phyloP scores from a whole-genome alignment of 1,284 basidiomycete species.

The Tremellales sp. region DNA sequence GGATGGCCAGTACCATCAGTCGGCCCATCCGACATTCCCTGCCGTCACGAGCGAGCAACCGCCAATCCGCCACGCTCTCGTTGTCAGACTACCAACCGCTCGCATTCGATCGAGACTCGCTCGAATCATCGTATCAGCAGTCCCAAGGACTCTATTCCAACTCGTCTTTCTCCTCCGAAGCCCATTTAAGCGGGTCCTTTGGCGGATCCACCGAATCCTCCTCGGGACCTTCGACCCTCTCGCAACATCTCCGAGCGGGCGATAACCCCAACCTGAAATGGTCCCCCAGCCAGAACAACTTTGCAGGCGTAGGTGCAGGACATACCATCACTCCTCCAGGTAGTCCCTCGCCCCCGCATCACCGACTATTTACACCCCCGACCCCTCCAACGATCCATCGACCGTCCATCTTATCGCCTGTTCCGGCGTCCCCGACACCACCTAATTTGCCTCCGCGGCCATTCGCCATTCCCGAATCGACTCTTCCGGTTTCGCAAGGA shows the following conservation, averaged over 20 bases:
- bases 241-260: slow-evolving; percentile 11
- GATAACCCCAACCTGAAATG: slow-evolving; percentile 12
- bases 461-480: slow-evolving; percentile 8
- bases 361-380: neutral
- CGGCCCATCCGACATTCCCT: slow-evolving; percentile 26
- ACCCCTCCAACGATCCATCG: neutral
- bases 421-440: slow-evolving; percentile 11
- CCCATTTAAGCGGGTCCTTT: slow-evolving; percentile 2
- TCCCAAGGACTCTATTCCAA: slow-evolving; percentile 10
- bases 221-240: slow-evolving; percentile 6
- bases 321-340: slow-evolving; percentile 31
- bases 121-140: slow-evolving; percentile 24
- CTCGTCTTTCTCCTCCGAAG: slow-evolving; percentile 7
- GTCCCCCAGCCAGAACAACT: slow-evolving; percentile 1
- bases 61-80: slow-evolving; percentile 24
- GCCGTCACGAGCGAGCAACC: slow-evolving; percentile 23
- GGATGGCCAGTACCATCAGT: too few species aligned
- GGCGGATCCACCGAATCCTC: slow-evolving; percentile 11
- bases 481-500: slow-evolving; percentile 1
- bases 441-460: slow-evolving; percentile 19
- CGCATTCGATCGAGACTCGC: slow-evolving; percentile 30
- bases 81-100: slow-evolving; percentile 36
- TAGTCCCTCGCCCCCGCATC: slow-evolving; percentile 1
- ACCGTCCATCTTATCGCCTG: slow-evolving; percentile 10
- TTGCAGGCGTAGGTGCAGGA: slow-evolving; percentile 31